Evolutionary conservation across 305 asterid genomes (phyloP).

Genomic region (Plantago coronopus): DNA sequence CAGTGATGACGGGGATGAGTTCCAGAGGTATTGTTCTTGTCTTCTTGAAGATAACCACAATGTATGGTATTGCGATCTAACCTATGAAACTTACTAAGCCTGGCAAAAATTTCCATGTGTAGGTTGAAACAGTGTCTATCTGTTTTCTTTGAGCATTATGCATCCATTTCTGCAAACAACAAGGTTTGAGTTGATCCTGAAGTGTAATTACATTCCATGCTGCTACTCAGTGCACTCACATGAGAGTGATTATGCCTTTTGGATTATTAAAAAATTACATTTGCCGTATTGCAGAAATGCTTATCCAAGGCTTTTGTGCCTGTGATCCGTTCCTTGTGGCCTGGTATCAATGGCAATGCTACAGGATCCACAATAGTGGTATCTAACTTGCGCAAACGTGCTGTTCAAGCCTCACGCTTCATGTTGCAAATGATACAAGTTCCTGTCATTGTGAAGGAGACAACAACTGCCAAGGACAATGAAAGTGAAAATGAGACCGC

Average conservation of each 20-base stretch:
- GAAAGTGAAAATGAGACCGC: slow-evolving; percentile 33
- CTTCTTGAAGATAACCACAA: slow-evolving; percentile 20
- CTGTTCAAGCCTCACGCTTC: slow-evolving; percentile 86
- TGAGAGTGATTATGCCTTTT: slow-evolving; percentile 8
- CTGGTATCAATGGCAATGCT: slow-evolving; percentile 67
- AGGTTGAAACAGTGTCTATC: slow-evolving; percentile 92
- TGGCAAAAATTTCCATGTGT: slow-evolving; percentile 23
- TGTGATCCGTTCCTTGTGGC: slow-evolving; percentile 86
- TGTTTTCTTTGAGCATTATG: slow-evolving; percentile 95
- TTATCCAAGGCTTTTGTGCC: slow-evolving; percentile 78
- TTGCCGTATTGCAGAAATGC: slow-evolving; percentile 56
- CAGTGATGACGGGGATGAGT: slow-evolving; percentile 44
- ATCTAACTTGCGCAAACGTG: slow-evolving; percentile 83
- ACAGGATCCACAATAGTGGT: slow-evolving; percentile 57
- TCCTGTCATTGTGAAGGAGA: slow-evolving; percentile 54
- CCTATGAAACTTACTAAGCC: slow-evolving; percentile 21
- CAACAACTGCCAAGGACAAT: slow-evolving; percentile 29
- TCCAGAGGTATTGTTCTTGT: slow-evolving; percentile 56
- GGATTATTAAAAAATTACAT: slow-evolving; percentile 1
- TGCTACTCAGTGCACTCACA: not conserved
- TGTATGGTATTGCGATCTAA: not conserved
- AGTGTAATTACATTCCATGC: slow-evolving; percentile 12
- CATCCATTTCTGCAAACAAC: slow-evolving; percentile 75
- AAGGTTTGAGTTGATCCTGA: slow-evolving; percentile 48
- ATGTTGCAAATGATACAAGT: slow-evolving; percentile 96